Conservation (phyloP, 1,284 basidiomycete species). For the Trametes versicolor region DNA sequence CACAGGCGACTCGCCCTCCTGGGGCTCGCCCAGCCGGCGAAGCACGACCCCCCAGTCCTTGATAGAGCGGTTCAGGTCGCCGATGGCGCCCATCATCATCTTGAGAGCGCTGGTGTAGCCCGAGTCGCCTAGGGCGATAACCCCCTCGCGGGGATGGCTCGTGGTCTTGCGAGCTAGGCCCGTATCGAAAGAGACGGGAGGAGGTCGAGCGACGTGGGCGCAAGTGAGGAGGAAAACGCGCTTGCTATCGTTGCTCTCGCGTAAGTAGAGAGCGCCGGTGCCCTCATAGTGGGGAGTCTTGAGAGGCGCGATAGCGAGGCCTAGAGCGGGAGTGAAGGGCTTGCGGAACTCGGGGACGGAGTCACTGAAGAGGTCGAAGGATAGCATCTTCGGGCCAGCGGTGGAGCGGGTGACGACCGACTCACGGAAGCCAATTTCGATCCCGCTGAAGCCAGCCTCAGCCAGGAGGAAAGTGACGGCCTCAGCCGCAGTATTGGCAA, state of each 20-base stretch:
- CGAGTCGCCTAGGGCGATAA: conserved; percentile 47
- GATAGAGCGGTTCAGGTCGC: conserved; percentile 39
- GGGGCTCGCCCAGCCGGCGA: conserved; percentile 37
- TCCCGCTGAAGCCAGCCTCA: conserved; percentile 37
- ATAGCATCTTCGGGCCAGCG: conserved; percentile 43
- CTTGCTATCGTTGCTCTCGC: conserved; percentile 40
- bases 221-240: conserved; percentile 45
- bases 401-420: conserved; percentile 30
- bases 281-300: conserved; percentile 45
- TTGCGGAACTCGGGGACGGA: conserved; percentile 37
- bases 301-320: conserved; percentile 45
- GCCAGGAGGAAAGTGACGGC: conserved; percentile 36
- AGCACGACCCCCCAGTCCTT: conserved; percentile 36
- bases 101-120: conserved; percentile 43
- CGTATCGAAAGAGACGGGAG: conserved; percentile 38
- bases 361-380: conserved; percentile 37
- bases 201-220: conserved; percentile 45
- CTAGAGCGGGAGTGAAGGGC: conserved; percentile 48
- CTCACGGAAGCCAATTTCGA: conserved; percentile 42
- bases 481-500: conserved; percentile 34
- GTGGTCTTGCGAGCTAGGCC: conserved; percentile 36
- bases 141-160: conserved; percentile 45
- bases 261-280: conserved; percentile 47
- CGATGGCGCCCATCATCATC: conserved; percentile 45
- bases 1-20: conserved; percentile 36